phyloP scores from a whole-genome alignment of 129 eudicot genomes.

The Cynara cardunculus region DNA sequence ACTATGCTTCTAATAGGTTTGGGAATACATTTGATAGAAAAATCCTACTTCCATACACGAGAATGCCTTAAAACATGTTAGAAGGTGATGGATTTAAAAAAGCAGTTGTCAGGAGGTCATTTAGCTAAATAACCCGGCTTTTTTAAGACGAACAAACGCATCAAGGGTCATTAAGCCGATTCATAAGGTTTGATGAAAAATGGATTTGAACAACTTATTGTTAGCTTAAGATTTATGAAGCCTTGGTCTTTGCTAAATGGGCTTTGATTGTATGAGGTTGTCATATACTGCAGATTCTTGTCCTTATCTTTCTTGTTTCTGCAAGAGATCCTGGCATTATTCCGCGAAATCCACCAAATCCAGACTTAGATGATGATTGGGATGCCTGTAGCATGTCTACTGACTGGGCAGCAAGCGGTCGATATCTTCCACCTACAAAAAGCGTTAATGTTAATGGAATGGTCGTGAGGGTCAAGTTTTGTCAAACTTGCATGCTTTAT shows the following conservation, averaged over 20 bases:
- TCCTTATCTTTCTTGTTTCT: conserved; percentile 54
- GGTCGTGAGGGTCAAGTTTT: conserved; percentile 54
- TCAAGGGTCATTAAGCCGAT: neutral
- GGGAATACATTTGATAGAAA: no score
- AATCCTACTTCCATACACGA: no score
- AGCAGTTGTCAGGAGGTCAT: neutral
- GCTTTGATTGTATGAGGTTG: neutral
- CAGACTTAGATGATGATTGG: conserved; percentile 45
- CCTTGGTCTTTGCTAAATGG: neutral
- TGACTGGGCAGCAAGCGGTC: conserved; percentile 47
- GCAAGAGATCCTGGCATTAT: conserved; percentile 59
- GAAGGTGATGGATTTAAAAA: no score
- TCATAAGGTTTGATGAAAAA: neutral
- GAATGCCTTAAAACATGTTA: no score
- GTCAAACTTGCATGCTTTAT: conserved; percentile 63
- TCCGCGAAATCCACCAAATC: conserved; percentile 49
- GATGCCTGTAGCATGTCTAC: conserved; percentile 44
- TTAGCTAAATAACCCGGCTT: neutral
- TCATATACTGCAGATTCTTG: conserved; percentile 32
- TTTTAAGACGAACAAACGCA: no score
- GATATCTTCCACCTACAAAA: conserved; percentile 43
- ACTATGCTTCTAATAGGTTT: no score
- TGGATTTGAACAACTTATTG: neutral
- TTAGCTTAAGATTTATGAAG: neutral
- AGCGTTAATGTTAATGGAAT: conserved; percentile 45